phyloP scores from a whole-genome alignment of 2,329 filamentous ascomycete genomes.

The Colletotrichum ledebouriae region DNA sequence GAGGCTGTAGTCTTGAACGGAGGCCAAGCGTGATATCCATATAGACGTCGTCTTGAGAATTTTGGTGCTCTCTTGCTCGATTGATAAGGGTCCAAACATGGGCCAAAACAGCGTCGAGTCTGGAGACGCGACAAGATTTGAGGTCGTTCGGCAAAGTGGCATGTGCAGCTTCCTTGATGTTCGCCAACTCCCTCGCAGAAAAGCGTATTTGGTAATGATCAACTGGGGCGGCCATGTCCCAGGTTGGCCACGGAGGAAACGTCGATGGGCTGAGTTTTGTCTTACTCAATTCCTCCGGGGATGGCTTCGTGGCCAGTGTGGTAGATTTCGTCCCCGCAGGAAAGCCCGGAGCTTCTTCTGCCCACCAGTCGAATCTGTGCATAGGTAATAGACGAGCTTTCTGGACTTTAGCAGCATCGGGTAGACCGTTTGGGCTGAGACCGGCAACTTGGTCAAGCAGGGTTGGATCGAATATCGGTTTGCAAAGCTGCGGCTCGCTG shows the following conservation, averaged over 20 bases:
- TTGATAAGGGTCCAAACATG: slow-evolving; percentile 61
- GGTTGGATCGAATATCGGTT: slow-evolving; percentile 56
- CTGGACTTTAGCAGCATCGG: slow-evolving; percentile 47
- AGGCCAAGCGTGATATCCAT: slow-evolving; percentile 58
- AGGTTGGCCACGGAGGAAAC: slow-evolving; percentile 57
- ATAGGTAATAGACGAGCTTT: slow-evolving; percentile 56
- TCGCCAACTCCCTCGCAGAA: slow-evolving; percentile 50
- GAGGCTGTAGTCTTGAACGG: slow-evolving; percentile 54
- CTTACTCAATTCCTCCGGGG: background rate
- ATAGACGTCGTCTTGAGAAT: slow-evolving; percentile 50
- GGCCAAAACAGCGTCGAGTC: slow-evolving; percentile 60
- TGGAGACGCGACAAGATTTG: slow-evolving; percentile 49
- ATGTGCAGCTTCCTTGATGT: slow-evolving; percentile 49
- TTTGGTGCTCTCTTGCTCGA: slow-evolving; percentile 52
- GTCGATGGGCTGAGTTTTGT: slow-evolving; percentile 48
- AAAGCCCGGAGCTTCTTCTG: slow-evolving; percentile 48
- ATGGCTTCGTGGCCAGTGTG: slow-evolving; percentile 47
- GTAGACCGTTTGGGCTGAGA: slow-evolving; percentile 35
- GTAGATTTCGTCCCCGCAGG: slow-evolving; percentile 46
- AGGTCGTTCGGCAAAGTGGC: slow-evolving; percentile 28
- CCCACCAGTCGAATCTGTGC: slow-evolving; percentile 64
- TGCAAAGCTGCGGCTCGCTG: rapidly evolving
- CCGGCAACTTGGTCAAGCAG: slow-evolving; percentile 54
- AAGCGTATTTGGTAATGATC: slow-evolving; percentile 55
- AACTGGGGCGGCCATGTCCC: slow-evolving; percentile 53